Evolutionary conservation across 352 stramenopile species (phyloP).

Genomic region (Phytophthora chlamydospora): DNA sequence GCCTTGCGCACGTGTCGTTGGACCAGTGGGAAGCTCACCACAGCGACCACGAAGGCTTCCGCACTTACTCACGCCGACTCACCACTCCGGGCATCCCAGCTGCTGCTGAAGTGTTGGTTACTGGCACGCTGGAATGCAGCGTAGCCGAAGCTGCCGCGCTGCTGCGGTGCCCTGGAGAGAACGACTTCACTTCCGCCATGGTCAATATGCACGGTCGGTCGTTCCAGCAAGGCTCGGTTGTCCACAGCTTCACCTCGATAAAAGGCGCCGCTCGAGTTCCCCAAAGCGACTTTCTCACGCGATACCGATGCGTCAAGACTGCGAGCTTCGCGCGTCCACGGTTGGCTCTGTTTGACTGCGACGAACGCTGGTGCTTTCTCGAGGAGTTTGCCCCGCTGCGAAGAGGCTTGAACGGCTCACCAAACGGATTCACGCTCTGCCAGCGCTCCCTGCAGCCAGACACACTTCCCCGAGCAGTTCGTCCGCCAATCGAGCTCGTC

Average conservation of each 20-base stretch:
- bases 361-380: constrained; percentile 41
- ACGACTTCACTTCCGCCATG: constrained; percentile 33
- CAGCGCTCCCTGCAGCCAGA: constrained; percentile 37
- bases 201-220: constrained; percentile 32
- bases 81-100: constrained; percentile 3
- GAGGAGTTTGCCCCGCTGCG: constrained; percentile 18
- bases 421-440: constrained; percentile 25
- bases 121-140: constrained; percentile 35
- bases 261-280: neutral
- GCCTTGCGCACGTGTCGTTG: constrained; percentile 16
- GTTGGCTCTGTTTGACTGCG: constrained; percentile 29
- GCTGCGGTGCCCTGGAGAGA: constrained; percentile 25
- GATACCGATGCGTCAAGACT: constrained; percentile 42
- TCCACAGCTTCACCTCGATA: constrained; percentile 27
- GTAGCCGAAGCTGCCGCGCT: constrained; percentile 26
- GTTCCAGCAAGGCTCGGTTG: constrained; percentile 37
- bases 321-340: constrained; percentile 34
- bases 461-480: constrained; percentile 23
- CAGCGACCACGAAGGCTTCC: constrained; percentile 17
- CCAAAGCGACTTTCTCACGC: neutral
- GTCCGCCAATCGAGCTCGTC: constrained; percentile 23
- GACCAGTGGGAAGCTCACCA: constrained; percentile 17
- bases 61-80: constrained; percentile 17
- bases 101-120: constrained; percentile 27
- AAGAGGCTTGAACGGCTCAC: neutral